Base-by-base conservation (phyloP, 2,329 filamentous ascomycete genomes). In the Drechmeria coniospora region DNA sequence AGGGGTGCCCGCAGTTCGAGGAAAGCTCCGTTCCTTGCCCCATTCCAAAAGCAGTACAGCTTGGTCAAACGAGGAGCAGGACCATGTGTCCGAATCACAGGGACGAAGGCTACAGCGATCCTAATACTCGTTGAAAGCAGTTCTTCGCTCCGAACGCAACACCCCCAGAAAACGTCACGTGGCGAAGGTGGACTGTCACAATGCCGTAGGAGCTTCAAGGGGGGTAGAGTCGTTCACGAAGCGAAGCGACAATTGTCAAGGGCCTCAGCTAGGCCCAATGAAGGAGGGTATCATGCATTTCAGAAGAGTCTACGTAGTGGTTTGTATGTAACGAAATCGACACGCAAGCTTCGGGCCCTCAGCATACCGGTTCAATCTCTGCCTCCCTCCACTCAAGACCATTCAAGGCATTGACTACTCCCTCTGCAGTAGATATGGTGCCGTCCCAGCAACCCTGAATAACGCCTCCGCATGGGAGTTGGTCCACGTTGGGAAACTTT, bases 391-490 rank as follows among this genome's bases (percentile, higher is more conserved):
- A 26, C 14, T 11, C 15, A 4, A 17, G 15, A 11, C 25, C 25
- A 18, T 26, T 26, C 14, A 26, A 26, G 5, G 25, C 25, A 26
- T 26, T 9, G 4, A 26, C 25, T 26, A 26, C 25, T 26, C 11
- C 15, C 14, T 26, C 9, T 18, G 25, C 25, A 26, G 25, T 18
- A 26, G 25, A 26, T 18, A 18, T 17, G 8, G 14, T 26, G 15
- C n/a, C 16, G 22, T 36, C 27, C 49, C 48, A 53, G 32, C 45
- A 51, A 15, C 36, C 36, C 27, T 36, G 35, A 26, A 50, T 51
- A 18, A 42, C 30, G 10, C 31, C 29, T 25, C 45, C 46, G 33
- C 40, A 50, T 10, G 27, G 21, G 19, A 50, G 30, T 10, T 31
- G 30, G 20, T 37, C 27, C 5, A 46, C 36, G 20, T 45, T 33